A percentile compares a stretch with the other conserved stretches of the same genome.
Evolutionary conservation across 805 yeast genomes (phyloP).

Genomic region (Teunomyces lycoperdinae): DNA sequence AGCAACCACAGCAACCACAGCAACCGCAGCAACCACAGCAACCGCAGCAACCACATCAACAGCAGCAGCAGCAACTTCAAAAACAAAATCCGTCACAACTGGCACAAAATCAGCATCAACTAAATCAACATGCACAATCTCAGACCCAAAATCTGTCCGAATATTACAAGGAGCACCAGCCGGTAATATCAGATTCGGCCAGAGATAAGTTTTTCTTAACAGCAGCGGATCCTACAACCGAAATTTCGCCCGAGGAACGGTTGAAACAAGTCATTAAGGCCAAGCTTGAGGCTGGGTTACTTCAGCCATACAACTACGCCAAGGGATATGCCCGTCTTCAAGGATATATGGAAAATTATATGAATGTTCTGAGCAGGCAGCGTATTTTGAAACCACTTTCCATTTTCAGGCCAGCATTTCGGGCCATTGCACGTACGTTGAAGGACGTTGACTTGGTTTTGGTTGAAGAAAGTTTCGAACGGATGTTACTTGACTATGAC

Average conservation of each 20-base stretch:
- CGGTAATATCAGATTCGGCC: conserved; percentile 68
- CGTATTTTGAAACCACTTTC: conserved; percentile 83
- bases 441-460: conserved; percentile 88
- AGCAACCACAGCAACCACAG: not conserved
- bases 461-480: conserved; percentile 91
- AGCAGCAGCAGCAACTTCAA: conserved; percentile 3
- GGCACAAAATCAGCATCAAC: conserved; percentile 2
- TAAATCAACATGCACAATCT: conserved; percentile 6
- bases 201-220: conserved; percentile 90
- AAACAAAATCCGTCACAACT: conserved; percentile 3
- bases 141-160: conserved; percentile 5
- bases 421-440: conserved; percentile 86
- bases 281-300: conserved; percentile 85
- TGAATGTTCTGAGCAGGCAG: conserved; percentile 80
- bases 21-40: conserved; percentile 6
- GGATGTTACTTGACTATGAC: conserved; percentile 90
- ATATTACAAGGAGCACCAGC: conserved; percentile 25
- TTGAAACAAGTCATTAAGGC: conserved; percentile 92
- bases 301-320: conserved; percentile 92
- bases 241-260: conserved; percentile 89
- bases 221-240: conserved; percentile 96
- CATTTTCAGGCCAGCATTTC: conserved; percentile 85
- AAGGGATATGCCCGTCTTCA: conserved; percentile 89
- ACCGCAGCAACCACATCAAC: not conserved
- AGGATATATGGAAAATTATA: conserved; percentile 86